These are phyloP conservation scores for Aspergillus olivimuriae DNA, from an alignment of 495 filamentous ascomycete genomes.

Conservation along the genomic window DNA sequence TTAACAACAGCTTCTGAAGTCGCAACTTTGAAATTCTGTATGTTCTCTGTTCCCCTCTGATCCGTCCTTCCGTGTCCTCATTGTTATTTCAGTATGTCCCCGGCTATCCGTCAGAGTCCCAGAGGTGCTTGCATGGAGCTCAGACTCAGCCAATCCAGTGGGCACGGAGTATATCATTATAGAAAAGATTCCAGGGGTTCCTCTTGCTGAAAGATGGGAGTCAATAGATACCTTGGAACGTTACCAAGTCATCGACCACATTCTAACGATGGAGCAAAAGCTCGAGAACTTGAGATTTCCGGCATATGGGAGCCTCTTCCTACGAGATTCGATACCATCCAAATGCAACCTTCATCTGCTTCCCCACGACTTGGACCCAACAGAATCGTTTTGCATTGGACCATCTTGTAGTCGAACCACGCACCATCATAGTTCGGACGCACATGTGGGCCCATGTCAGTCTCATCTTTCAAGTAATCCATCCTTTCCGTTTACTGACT, in stretches of 20 bases:
- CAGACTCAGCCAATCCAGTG: slow-evolving; percentile 20
- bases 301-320: slow-evolving; percentile 21
- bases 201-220: slow-evolving; percentile 16
- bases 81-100: slow-evolving; percentile 20
- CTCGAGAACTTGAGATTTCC: slow-evolving; percentile 17
- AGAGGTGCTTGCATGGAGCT: slow-evolving; percentile 22
- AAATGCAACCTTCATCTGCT: slow-evolving; percentile 7
- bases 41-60: too few species aligned
- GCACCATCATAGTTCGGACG: slow-evolving; percentile 3
- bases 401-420: slow-evolving; percentile 12
- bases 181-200: slow-evolving; percentile 20
- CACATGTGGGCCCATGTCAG: slow-evolving; percentile 13
- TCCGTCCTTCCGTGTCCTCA: slow-evolving; percentile 10
- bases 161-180: slow-evolving; percentile 33
- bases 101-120: slow-evolving; percentile 20
- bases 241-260: slow-evolving; percentile 18
- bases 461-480: slow-evolving; percentile 4
- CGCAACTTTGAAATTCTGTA: slow-evolving; percentile 32
- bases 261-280: slow-evolving; percentile 23
- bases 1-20: slow-evolving; percentile 36
- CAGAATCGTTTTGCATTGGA: slow-evolving; percentile 12
- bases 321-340: slow-evolving; percentile 11
- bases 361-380: slow-evolving; percentile 10
- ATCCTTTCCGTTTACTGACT: slow-evolving; percentile 9
- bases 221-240: slow-evolving; percentile 15